Evolutionary conservation across 2,329 filamentous ascomycete species (phyloP).

Genomic region (Fusarium sp.): DNA sequence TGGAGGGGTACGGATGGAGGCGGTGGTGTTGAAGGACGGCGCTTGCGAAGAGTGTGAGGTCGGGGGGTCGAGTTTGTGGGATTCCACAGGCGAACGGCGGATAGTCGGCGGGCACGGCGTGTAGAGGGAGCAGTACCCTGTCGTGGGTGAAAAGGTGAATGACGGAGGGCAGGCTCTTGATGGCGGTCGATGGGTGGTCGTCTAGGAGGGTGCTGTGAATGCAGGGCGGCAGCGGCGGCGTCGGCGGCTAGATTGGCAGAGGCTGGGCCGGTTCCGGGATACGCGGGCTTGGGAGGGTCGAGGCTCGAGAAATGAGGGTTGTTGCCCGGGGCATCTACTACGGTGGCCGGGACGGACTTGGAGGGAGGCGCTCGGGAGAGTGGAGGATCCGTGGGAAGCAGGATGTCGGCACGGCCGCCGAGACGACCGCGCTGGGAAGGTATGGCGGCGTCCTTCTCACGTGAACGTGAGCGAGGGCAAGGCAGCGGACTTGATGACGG

Average conservation of each 20-base stretch:
- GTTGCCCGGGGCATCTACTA: constrained; percentile 47
- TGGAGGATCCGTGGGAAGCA: constrained; percentile 63
- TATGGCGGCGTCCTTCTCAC: constrained; percentile 44
- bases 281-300: constrained; percentile 47
- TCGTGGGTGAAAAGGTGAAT: constrained; percentile 58
- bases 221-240: constrained; percentile 36
- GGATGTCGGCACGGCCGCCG: constrained; percentile 56
- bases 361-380: constrained; percentile 46
- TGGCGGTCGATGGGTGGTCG: constrained; percentile 21
- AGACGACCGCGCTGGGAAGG: constrained; percentile 56
- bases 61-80: constrained; percentile 70
- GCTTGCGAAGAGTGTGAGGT: constrained; percentile 49
- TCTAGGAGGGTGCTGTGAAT: constrained; percentile 19
- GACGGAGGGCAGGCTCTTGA: constrained; percentile 31
- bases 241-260: constrained; percentile 31
- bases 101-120: constrained; percentile 54
- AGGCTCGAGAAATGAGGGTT: constrained; percentile 45
- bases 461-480: constrained; percentile 34
- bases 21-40: constrained; percentile 65
- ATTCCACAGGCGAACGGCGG: constrained; percentile 68
- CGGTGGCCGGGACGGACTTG: constrained; percentile 42
- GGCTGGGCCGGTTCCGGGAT: constrained; percentile 41
- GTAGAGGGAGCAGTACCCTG: constrained; percentile 41
- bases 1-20: constrained; percentile 63
- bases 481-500: not conserved